Evolutionary conservation across 2,329 filamentous ascomycete genomes (phyloP), one percentile per base, ranked within the genome.

Genomic region (Fusarium liriodendri): DNA sequence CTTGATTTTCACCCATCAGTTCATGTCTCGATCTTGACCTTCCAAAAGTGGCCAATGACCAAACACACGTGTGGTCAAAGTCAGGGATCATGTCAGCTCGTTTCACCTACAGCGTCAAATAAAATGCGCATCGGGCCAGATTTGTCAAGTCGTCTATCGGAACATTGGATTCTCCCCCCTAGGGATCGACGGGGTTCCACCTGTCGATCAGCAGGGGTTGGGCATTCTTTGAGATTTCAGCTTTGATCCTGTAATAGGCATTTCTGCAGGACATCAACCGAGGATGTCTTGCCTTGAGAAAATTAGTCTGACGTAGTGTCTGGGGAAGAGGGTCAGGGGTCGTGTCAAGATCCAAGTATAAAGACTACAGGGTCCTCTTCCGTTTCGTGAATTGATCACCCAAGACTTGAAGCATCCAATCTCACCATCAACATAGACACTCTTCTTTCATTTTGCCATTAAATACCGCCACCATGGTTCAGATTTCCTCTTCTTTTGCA

Each of bases 221-320:
- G 13, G 27, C 63, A 58, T 66, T 59, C 50, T 40, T 57, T 7
- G n/a, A 22, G 20, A 8, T 57, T 70, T 70, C 67, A 70, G 67
- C 67, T 70, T n/a, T 33, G 32, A 38, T 62, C 42, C 63, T 35
- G 13, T 20, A 37, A 67, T 16, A 32, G 27, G 63, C 40, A 59
- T 59, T 18, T 25, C 29, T 16, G 29, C 40, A 22, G 35, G n/a
- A 45, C 25, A 42, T 62, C 16, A 2, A 35, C 16, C 22, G 35
- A 40, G 16, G 20, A 10, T 29, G 55, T 59, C 57, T 60, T 38
- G 14, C 2, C 6, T 25, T 4, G 2, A 8, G 18, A 60, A 60
- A 60, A 42, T 60, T 13, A 22, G 22, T 22, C 37, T 42, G 57
- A 60, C 37, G 57, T 60, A 60, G 57, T 60, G 57, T 60, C 37